Evolutionary conservation across 306 rosid genomes (phyloP).

Genomic region (Trifolium pratense): DNA sequence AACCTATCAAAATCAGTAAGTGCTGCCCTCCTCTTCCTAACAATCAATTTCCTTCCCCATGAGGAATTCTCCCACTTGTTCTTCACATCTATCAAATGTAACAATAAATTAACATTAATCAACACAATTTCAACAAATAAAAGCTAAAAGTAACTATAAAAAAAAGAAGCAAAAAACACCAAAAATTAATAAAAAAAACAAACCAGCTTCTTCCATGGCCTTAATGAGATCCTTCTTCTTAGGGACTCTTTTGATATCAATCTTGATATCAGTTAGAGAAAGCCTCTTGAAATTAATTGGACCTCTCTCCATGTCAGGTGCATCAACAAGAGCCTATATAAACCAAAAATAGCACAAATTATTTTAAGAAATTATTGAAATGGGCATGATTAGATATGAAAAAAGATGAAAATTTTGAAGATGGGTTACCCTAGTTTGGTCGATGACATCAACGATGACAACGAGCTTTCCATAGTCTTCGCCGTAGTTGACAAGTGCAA

Average conservation of each 20-base stretch:
- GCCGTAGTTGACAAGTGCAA: slow-evolving; percentile 91
- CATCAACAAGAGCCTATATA: slow-evolving; percentile 92
- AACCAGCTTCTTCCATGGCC: slow-evolving; percentile 94
- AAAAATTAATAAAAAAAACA: neutral
- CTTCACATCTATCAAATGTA: slow-evolving; percentile 67
- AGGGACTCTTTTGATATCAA: slow-evolving; percentile 90
- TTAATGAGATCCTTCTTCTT: slow-evolving; percentile 87
- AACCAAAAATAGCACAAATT: neutral
- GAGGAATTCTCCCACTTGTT: slow-evolving; percentile 99
- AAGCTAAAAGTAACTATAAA: neutral
- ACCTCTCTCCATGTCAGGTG: slow-evolving; percentile 86
- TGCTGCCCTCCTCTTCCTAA: slow-evolving; percentile 75
- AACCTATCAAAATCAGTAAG: slow-evolving; percentile 91
- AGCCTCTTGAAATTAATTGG: slow-evolving; percentile 92
- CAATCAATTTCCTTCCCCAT: slow-evolving; percentile 92
- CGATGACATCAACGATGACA: slow-evolving; percentile 89
- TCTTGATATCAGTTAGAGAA: slow-evolving; percentile 84
- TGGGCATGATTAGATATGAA: neutral
- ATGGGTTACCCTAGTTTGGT: slow-evolving; percentile 73
- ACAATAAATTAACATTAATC: neutral
- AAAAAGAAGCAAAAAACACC: neutral
- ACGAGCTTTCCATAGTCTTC: slow-evolving; percentile 87
- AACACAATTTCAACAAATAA: neutral
- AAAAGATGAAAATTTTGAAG: neutral
- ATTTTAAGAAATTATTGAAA: neutral